A percentile compares a stretch with the other conserved stretches of the same genome.
phyloP scores from a whole-genome alignment of 2,329 filamentous ascomycete species.

The Monosporascus cannonballus region DNA sequence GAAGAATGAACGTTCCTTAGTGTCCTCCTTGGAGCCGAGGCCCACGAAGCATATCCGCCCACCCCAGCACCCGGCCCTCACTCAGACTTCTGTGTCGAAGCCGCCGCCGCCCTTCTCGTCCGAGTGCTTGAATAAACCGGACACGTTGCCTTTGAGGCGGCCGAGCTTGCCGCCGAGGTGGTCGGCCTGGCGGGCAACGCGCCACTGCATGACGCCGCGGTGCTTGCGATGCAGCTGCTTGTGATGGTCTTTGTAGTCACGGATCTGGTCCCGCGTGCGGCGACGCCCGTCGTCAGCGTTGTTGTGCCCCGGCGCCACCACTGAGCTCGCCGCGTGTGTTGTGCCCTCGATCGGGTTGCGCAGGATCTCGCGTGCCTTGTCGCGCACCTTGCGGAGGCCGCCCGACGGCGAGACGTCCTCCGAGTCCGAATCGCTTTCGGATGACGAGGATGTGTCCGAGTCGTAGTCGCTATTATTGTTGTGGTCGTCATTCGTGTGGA shows the following conservation, averaged over 20 bases:
- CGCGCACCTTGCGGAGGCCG: not conserved
- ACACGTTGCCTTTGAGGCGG: constrained; percentile 53
- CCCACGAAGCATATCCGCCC: not conserved
- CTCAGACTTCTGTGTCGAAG: constrained; percentile 64
- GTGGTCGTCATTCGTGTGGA: constrained; percentile 27
- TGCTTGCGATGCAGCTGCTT: constrained; percentile 60
- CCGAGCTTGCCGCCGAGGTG: constrained; percentile 45
- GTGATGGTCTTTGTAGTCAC: constrained; percentile 54
- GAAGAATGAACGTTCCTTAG: too few relatives aligned
- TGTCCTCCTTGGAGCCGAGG: too few relatives aligned
- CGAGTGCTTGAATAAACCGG: constrained; percentile 51
- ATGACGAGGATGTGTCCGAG: constrained; percentile 10
- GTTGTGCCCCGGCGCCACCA: constrained; percentile 30
- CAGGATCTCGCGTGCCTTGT: constrained; percentile 30
- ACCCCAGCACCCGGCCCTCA: not conserved
- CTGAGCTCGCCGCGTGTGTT: constrained; percentile 21
- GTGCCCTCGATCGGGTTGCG: constrained; percentile 26
- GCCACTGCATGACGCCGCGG: constrained; percentile 69
- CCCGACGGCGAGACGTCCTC: constrained; percentile 14
- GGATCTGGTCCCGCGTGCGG: constrained; percentile 44
- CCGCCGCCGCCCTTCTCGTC: constrained; percentile 50
- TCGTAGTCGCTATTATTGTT: constrained; percentile 29
- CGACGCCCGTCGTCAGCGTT: constrained; percentile 35
- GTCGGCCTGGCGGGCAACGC: constrained; percentile 44
- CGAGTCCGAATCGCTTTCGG: not conserved